phyloP scores from a whole-genome alignment of 2,329 filamentous ascomycete genomes.

The Escovopsis sp. region DNA sequence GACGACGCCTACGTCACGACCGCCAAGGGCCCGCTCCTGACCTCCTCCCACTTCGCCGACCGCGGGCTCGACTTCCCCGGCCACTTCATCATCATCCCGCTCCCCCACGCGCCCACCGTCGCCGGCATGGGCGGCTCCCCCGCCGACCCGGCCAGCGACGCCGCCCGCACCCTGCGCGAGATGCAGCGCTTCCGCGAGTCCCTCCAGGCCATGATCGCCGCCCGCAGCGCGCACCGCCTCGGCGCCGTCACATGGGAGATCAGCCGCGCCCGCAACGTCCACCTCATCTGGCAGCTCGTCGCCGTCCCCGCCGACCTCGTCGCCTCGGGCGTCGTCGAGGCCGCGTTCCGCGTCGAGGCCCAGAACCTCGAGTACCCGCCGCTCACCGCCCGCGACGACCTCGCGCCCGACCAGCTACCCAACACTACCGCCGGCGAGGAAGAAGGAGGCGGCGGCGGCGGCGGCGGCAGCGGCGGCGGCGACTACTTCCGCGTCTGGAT shows the following conservation, averaged over 20 bases:
- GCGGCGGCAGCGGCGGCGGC: constrained; percentile 15
- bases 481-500: constrained; percentile 78
- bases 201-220: constrained; percentile 66
- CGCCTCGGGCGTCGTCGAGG: constrained; percentile 62
- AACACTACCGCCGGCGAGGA: constrained; percentile 6
- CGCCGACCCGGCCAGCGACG: constrained; percentile 34
- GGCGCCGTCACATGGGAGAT: constrained; percentile 91
- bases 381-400: constrained; percentile 34
- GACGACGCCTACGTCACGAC: constrained; percentile 80
- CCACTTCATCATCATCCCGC: constrained; percentile 83
- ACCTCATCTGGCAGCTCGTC: constrained; percentile 88
- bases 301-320: constrained; percentile 59
- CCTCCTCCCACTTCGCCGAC: constrained; percentile 47
- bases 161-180: constrained; percentile 53
- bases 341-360: constrained; percentile 76
- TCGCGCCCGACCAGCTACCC: constrained; percentile 35
- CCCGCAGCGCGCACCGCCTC: constrained; percentile 40
- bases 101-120: constrained; percentile 68
- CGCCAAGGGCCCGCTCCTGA: constrained; percentile 78
- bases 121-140: constrained; percentile 43
- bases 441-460: constrained; percentile 3
- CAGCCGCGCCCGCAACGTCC: constrained; percentile 64
- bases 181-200: constrained; percentile 70
- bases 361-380: constrained; percentile 51
- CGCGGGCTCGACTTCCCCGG: constrained; percentile 59